These are phyloP conservation scores for Tarenaya hassleriana DNA, from an alignment of 345 rosid species.

Conservation along the genomic window DNA sequence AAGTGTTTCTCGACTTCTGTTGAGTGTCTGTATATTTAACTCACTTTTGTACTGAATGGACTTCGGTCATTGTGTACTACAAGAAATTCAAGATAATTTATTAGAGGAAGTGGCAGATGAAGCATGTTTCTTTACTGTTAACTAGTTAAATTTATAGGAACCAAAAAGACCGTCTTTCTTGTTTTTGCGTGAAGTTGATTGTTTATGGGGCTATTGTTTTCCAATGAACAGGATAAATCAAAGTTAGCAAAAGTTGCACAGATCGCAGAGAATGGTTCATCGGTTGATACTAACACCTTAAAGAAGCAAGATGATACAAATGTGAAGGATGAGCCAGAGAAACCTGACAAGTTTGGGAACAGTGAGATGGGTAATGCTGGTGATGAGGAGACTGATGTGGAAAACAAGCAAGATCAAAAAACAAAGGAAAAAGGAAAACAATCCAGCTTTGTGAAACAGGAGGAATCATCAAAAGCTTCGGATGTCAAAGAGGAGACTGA, in stretches of 20 bases:
- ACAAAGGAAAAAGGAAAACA: slow-evolving; percentile 37
- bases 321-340: slow-evolving; percentile 34
- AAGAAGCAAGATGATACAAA: slow-evolving; percentile 44
- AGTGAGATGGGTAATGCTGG: slow-evolving; percentile 20
- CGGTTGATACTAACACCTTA: slow-evolving; percentile 35
- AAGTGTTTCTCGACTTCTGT: neutral
- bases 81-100: slow-evolving; percentile 21
- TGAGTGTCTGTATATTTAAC: slow-evolving; percentile 7
- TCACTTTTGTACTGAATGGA: slow-evolving; percentile 11
- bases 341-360: slow-evolving; percentile 23
- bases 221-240: slow-evolving; percentile 41
- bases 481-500: slow-evolving; percentile 39
- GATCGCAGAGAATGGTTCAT: slow-evolving; percentile 37
- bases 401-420: slow-evolving; percentile 25
- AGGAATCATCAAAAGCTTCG: slow-evolving; percentile 39
- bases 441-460: slow-evolving; percentile 28
- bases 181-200: too few species aligned
- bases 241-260: slow-evolving; percentile 51
- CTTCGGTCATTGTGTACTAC: neutral
- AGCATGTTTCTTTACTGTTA: slow-evolving; percentile 30
- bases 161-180: neutral
- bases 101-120: slow-evolving; percentile 28
- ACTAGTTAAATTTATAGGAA: slow-evolving; percentile 6
- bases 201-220: slow-evolving; percentile 16
- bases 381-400: slow-evolving; percentile 35